These are phyloP conservation scores for Sporothrix protearum DNA, from an alignment of 2,329 filamentous ascomycete species.

Conservation along the genomic window DNA sequence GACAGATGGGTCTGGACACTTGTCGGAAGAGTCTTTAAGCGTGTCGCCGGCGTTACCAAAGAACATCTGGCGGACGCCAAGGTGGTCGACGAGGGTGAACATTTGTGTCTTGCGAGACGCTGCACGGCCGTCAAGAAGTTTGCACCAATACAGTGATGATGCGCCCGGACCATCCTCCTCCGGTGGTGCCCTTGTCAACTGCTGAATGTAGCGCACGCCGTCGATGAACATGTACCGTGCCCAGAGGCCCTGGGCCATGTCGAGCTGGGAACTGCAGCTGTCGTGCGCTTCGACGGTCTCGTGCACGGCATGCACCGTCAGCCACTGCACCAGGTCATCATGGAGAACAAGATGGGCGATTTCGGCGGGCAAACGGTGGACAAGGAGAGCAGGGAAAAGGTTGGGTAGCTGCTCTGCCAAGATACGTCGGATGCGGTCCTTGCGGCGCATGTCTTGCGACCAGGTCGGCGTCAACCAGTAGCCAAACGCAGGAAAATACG, in stretches of 20 bases:
- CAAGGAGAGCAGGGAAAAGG: no score
- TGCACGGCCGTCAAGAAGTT: background rate
- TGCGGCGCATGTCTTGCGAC: no score
- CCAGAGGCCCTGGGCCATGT: background rate
- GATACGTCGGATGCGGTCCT: no score
- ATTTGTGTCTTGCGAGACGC: background rate
- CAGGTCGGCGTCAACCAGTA: no score
- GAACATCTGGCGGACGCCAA: background rate
- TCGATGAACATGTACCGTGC: background rate
- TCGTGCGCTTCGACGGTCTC: background rate
- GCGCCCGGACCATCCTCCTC: background rate
- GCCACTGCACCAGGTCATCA: no score
- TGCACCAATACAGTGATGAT: no score
- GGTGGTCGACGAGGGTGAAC: background rate
- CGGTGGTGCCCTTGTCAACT: background rate
- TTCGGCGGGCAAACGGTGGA: no score
- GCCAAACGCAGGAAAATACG: no score
- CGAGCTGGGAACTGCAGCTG: background rate
- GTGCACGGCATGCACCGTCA: no score
- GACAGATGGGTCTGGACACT: background rate
- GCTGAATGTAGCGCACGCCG: background rate
- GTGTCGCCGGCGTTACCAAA: background rate
- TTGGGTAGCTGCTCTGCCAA: no score
- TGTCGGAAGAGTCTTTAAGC: no score
- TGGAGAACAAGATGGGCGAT: no score